Evolutionary conservation across 2,329 filamentous ascomycete species (phyloP), one percentile per base, ranked within the genome.

Genomic region (Xylariaceae sp.): DNA sequence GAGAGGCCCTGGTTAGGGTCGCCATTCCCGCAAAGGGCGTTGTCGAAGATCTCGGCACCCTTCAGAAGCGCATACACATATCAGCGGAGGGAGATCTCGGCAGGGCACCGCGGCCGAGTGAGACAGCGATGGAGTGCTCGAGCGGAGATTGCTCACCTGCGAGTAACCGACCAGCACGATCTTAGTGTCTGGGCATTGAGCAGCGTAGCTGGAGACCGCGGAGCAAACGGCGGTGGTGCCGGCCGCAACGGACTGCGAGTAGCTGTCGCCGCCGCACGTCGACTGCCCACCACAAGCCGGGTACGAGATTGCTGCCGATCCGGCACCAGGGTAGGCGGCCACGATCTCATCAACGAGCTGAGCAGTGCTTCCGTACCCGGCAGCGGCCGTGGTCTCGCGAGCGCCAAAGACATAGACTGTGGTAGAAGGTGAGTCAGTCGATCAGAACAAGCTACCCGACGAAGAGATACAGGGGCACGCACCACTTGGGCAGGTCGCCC

Each of bases 141-240:
- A 8, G 14, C n/a, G 6, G 12, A 7, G 25, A 9, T 12, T 12
- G 13, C 42, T 5, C 35, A 43, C 40, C 60, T 77, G 75, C 6
- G 72, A 77, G 53, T 80, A 80, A 22, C 76, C 77, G 23, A 80
- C 70, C 19, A 80, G 56, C 5, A 80, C 72, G 21, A 80, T 60
- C 49, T 76, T 58, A 5, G 73, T 71, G 46, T 54, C 57, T 8
- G 77, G 75, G 47, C 75, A 80, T 47, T 63, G 60, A 29, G 57
- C 51, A 46, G 75, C 67, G 55, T 68, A 76, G 14, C 56, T 55
- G 36, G 69, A 79, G 11, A 80, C 73, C 16, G 72, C 72, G 30
- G 57, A 64, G 12, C 72, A 63, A 5, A 77, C 75, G 13, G 74
- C 73, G 5, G 57, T 42, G 19, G 70, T 73, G 24, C 77, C 76